These are phyloP conservation scores for Pleurotus sapidus DNA, from an alignment of 768 basidiomycete genomes.

Conservation along the genomic window DNA sequence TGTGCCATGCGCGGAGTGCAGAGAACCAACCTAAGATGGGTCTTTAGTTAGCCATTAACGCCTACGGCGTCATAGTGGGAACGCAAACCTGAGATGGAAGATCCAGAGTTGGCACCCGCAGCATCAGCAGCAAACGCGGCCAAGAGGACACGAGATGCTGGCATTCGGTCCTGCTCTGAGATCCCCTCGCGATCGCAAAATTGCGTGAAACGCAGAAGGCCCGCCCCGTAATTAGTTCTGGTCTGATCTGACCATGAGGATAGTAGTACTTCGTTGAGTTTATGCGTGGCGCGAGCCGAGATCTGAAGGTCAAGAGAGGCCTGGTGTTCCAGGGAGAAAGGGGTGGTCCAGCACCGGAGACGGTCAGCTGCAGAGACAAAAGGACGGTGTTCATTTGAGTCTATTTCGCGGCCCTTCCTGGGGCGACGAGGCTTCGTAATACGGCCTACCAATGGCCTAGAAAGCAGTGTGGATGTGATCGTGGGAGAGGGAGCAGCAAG, in stretches of 20 bases:
- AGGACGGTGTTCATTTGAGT: conserved; percentile 11
- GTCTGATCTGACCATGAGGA: conserved; percentile 11
- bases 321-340: conserved; percentile 1
- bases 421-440: conserved; percentile 9
- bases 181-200: conserved; percentile 27
- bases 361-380: conserved; percentile 17
- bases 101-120: conserved; percentile 12
- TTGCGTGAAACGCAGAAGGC: conserved; percentile 27
- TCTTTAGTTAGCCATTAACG: too few relatives aligned
- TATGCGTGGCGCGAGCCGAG: background rate
- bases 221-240: conserved; percentile 24
- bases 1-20: conserved; percentile 31
- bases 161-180: conserved; percentile 22
- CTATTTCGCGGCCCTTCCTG: background rate
- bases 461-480: background rate
- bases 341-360: conserved; percentile 18
- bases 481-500: too few relatives aligned
- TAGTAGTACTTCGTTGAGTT: conserved; percentile 1
- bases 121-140: conserved; percentile 20
- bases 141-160: conserved; percentile 23
- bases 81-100: too few relatives aligned
- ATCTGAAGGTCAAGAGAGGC: background rate
- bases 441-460: too few relatives aligned
- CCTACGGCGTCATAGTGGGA: too few relatives aligned
- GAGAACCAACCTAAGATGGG: conserved; percentile 28